Evolutionary conservation across 1,284 basidiomycete genomes (phyloP).

Genomic region (Ganoderma resinaceum): DNA sequence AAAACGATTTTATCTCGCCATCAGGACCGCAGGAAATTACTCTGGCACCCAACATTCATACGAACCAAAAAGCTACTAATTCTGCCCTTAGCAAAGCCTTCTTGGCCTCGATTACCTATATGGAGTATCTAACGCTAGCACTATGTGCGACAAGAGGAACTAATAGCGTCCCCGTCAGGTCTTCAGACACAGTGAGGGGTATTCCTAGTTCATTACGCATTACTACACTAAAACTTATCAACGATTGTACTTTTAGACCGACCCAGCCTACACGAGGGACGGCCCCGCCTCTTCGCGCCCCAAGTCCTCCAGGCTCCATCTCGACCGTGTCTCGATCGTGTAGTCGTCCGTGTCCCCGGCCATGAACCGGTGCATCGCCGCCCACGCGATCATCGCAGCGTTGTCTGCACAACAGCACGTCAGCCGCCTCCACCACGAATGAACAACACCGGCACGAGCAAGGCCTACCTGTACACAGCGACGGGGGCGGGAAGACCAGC

Average conservation of each 20-base stretch:
- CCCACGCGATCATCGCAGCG: conserved; percentile 95
- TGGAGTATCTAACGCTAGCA: too few species aligned
- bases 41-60: too few species aligned
- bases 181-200: neutral
- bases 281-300: conserved; percentile 10
- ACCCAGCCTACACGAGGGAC: neutral
- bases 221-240: neutral
- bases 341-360: conserved; percentile 70
- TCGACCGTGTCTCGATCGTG: conserved; percentile 59
- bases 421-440: neutral
- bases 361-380: conserved; percentile 84
- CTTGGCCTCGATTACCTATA: too few species aligned
- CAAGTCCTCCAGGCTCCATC: conserved; percentile 77
- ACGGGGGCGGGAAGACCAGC: conserved; percentile 73
- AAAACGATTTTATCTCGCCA: too few species aligned
- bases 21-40: too few species aligned
- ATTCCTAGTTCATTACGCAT: neutral
- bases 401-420: conserved; percentile 68
- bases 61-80: too few species aligned
- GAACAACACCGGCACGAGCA: too few species aligned
- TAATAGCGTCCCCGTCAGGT: neutral
- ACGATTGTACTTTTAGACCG: neutral
- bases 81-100: too few species aligned
- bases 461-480: conserved; percentile 81
- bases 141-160: too few species aligned